These are phyloP conservation scores for Salix dunnii DNA, from an alignment of 345 rosid species.

Conservation along the genomic window DNA sequence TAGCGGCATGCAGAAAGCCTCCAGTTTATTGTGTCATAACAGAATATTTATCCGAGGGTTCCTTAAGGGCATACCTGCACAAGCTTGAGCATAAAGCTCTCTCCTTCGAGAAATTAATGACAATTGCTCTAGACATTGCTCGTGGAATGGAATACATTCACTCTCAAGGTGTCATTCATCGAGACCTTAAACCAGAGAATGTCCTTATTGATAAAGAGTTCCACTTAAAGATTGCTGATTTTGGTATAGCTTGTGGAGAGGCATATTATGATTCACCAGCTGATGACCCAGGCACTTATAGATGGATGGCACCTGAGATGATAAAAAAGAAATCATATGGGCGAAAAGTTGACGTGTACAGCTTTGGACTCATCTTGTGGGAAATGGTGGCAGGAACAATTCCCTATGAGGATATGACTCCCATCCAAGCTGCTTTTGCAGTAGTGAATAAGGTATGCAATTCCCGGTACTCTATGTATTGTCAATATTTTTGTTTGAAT, in stretches of 20 bases:
- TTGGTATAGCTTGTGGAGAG: slow-evolving; percentile 97
- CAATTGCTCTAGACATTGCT: slow-evolving; percentile 74
- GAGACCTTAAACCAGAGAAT: slow-evolving; percentile 98
- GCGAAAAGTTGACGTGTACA: slow-evolving; percentile 81
- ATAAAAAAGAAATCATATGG: slow-evolving; percentile 83
- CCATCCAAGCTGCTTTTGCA: slow-evolving; percentile 99
- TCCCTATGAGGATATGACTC: slow-evolving; percentile 96
- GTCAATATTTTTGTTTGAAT: not conserved
- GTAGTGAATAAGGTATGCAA: slow-evolving; percentile 81
- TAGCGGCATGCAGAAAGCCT: slow-evolving; percentile 71
- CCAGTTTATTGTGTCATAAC: slow-evolving; percentile 68
- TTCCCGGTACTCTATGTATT: not conserved
- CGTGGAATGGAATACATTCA: slow-evolving; percentile 93
- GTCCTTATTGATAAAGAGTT: slow-evolving; percentile 70
- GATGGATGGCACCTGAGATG: slow-evolving; percentile 99
- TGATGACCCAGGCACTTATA: slow-evolving; percentile 96
- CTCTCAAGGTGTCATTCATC: slow-evolving; percentile 79
- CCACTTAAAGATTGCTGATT: slow-evolving; percentile 82
- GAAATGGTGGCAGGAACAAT: slow-evolving; percentile 91
- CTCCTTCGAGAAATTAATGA: slow-evolving; percentile 57
- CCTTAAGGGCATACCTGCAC: slow-evolving; percentile 86
- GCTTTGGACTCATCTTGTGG: slow-evolving; percentile 95
- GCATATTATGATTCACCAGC: slow-evolving; percentile 70
- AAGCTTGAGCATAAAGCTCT: slow-evolving; percentile 78
- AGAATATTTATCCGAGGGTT: slow-evolving; percentile 69